phyloP scores from a whole-genome alignment of 108 stramenopile genomes.

The Pelagomonas calceolata region DNA sequence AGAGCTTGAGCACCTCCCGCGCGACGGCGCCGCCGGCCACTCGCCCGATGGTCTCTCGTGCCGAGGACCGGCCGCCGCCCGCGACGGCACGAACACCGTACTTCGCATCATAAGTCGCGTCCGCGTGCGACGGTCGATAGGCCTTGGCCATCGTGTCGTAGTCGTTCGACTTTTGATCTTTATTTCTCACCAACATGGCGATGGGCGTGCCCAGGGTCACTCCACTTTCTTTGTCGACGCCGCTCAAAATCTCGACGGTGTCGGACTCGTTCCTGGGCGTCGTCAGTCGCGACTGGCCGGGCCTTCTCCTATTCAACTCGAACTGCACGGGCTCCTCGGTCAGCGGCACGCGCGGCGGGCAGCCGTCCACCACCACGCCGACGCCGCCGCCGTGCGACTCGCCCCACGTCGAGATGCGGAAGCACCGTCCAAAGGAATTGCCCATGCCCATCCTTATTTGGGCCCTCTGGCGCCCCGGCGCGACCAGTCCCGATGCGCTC shows the following conservation, averaged over 20 bases:
- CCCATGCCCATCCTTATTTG: constrained; percentile 75
- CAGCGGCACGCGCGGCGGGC: constrained; percentile 80
- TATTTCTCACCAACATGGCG: constrained; percentile 87
- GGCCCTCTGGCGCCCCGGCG: too few relatives aligned
- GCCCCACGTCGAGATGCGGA: constrained; percentile 95
- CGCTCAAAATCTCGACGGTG: constrained; percentile 82
- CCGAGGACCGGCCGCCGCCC: constrained; percentile 86
- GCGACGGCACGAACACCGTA: constrained; percentile 94
- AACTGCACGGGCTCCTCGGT: constrained; percentile 77
- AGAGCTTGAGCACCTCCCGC: constrained; percentile 73
- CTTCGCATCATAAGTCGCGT: constrained; percentile 95
- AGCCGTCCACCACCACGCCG: constrained; percentile 89
- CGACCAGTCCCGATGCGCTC: too few relatives aligned
- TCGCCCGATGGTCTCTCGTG: constrained; percentile 96
- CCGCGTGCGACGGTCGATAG: constrained; percentile 93
- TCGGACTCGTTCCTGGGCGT: constrained; percentile 94
- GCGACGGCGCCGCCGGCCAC: constrained; percentile 97
- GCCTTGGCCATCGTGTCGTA: constrained; percentile 92
- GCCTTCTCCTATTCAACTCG: constrained; percentile 86
- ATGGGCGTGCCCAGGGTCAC: constrained; percentile 94
- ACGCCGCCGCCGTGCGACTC: constrained; percentile 97
- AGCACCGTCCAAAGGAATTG: constrained; percentile 86
- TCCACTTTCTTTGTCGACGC: constrained; percentile 58
- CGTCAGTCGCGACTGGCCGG: constrained; percentile 85
- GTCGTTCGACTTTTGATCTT: constrained; percentile 78